phyloP scores from a whole-genome alignment of 768 basidiomycete genomes.

The Zangia roseola region DNA sequence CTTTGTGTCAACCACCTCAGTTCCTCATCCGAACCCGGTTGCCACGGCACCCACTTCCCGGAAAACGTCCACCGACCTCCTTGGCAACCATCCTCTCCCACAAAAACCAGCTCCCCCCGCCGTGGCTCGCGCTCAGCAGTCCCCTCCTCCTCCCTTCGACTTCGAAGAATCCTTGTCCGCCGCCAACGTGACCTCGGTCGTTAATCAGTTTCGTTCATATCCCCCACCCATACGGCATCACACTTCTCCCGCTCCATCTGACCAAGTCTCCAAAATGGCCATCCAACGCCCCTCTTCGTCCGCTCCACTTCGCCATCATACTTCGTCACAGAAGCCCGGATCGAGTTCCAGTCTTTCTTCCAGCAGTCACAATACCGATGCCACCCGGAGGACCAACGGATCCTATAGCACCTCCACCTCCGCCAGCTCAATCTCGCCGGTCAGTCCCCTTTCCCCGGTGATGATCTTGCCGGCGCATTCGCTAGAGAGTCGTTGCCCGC shows the following conservation, averaged over 20 bases:
- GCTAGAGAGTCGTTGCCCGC: too few species aligned
- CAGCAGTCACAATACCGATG: slow-evolving; percentile 26
- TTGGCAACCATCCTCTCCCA: slow-evolving; percentile 16
- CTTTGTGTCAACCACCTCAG: neutral
- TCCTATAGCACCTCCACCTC: slow-evolving; percentile 25
- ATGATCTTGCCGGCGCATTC: slow-evolving; percentile 16
- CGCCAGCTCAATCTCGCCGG: slow-evolving; percentile 20
- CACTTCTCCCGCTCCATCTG: slow-evolving; percentile 20
- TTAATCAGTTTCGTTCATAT: slow-evolving; percentile 34
- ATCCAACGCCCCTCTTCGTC: slow-evolving; percentile 7
- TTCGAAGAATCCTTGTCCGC: slow-evolving; percentile 30
- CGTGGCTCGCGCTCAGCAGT: slow-evolving; percentile 25
- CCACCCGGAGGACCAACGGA: slow-evolving; percentile 23
- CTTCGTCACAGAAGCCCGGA: slow-evolving; percentile 22
- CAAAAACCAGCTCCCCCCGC: slow-evolving; percentile 2
- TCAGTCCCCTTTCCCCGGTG: slow-evolving; percentile 21
- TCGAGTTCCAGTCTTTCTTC: slow-evolving; percentile 27
- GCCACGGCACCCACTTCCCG: slow-evolving; percentile 13
- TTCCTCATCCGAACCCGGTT: slow-evolving; percentile 15
- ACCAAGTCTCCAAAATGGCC: slow-evolving; percentile 9
- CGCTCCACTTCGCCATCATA: slow-evolving; percentile 5
- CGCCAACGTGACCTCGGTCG: slow-evolving; percentile 29
- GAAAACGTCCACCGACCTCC: slow-evolving; percentile 6
- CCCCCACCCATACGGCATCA: slow-evolving; percentile 23
- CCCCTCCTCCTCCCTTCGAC: slow-evolving; percentile 21